Percentiles rank a stretch among this genome's conserved stretches.
Conservation (phyloP, 2,329 filamentous ascomycete genomes). For the Phyllosticta citriasiana region DNA sequence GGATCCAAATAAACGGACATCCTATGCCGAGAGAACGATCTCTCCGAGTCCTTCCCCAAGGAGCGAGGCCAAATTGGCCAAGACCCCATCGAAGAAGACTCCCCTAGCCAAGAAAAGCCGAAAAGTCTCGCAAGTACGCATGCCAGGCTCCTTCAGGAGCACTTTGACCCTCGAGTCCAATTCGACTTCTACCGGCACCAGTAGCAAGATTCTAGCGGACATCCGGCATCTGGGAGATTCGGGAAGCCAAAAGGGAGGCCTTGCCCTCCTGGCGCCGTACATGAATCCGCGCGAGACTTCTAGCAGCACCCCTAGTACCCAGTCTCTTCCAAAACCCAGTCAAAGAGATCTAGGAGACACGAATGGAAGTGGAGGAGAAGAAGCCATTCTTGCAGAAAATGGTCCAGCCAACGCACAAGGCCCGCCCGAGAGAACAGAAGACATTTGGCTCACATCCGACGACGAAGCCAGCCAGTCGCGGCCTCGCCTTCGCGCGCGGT, state of each 20-base stretch:
- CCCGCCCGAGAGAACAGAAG: neutral
- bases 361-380: neutral
- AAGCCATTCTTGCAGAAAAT: neutral
- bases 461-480: neutral
- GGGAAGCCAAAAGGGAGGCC: constrained; percentile 1
- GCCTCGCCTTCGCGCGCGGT: neutral
- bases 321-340: neutral
- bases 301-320: neutral
- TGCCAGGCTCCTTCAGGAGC: constrained; percentile 1
- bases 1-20: neutral
- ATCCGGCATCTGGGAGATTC: constrained; percentile 6
- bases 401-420: neutral
- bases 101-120: constrained; percentile 2
- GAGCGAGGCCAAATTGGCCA: constrained; percentile 1
- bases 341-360: neutral
- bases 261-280: constrained; percentile 8
- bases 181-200: neutral
- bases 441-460: constrained; percentile 9
- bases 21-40: neutral
- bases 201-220: constrained; percentile 8
- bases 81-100: constrained; percentile 3
- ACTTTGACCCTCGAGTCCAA: neutral
- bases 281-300: constrained; percentile 1
- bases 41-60: neutral
- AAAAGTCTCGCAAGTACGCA: neutral